Conservation (phyloP, 192 early-diverging fungal genomes). For the Borealophlyctis nickersoniae region DNA sequence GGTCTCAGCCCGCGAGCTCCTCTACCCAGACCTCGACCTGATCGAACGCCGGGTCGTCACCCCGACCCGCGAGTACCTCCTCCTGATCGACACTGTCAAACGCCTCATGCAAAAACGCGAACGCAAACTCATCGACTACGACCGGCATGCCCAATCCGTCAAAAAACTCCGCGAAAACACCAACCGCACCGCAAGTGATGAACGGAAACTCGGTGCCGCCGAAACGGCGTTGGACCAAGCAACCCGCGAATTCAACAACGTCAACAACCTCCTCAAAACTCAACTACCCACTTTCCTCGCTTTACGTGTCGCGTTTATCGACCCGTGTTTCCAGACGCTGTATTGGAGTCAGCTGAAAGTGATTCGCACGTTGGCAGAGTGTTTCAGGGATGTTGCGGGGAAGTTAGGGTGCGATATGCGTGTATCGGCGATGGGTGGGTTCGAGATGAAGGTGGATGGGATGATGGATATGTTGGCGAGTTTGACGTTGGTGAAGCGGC, state of each 20-base stretch:
- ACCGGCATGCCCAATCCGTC: constrained; percentile 69
- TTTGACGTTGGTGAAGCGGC: constrained; percentile 18
- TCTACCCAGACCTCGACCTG: constrained; percentile 65
- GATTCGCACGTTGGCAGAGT: constrained; percentile 1
- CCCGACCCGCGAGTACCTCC: constrained; percentile 74
- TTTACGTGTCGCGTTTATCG: constrained; percentile 72
- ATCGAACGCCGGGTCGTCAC: constrained; percentile 76
- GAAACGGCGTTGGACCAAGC: constrained; percentile 76
- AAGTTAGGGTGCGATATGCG: constrained; percentile 16
- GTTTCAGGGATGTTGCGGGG: constrained; percentile 15
- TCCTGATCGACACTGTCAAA: constrained; percentile 73
- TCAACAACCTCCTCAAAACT: constrained; percentile 76
- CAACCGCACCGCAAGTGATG: constrained; percentile 42
- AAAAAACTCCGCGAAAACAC: constrained; percentile 66
- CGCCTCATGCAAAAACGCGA: constrained; percentile 83
- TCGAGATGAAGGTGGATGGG: constrained; percentile 11
- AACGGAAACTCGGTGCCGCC: constrained; percentile 48
- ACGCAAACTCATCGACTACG: constrained; percentile 92
- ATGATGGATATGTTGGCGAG: constrained; percentile 18
- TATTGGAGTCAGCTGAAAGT: constrained; percentile 81
- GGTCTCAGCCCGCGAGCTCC: constrained; percentile 44
- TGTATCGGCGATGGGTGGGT: constrained; percentile 13
- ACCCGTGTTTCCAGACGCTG: constrained; percentile 81
- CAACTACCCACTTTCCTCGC: constrained; percentile 80
- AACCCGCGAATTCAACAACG: constrained; percentile 76